Evolutionary conservation across 495 filamentous ascomycete species (phyloP).

Genomic region (Amniculicola lignicola): DNA sequence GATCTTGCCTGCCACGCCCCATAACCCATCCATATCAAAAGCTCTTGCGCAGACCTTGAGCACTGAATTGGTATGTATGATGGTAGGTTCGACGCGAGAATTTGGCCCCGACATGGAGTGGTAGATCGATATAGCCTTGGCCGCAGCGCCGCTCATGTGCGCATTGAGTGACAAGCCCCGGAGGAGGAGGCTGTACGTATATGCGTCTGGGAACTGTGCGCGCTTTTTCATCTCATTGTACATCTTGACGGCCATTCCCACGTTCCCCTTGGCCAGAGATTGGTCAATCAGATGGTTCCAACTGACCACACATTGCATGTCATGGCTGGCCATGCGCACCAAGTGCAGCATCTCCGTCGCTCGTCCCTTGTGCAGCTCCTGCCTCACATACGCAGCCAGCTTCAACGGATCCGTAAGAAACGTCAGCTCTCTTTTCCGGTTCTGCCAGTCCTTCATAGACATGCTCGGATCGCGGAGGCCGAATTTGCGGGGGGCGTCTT

Average conservation of each 20-base stretch:
- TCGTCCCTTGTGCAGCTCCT: slow-evolving; percentile 52
- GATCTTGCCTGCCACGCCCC: slow-evolving; percentile 63
- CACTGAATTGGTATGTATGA: slow-evolving; percentile 82
- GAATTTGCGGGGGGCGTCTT: not conserved
- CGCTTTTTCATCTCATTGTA: slow-evolving; percentile 99
- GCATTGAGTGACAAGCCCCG: slow-evolving; percentile 62
- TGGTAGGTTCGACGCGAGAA: slow-evolving; percentile 59
- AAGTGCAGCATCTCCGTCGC: slow-evolving; percentile 62
- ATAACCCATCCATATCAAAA: slow-evolving; percentile 69
- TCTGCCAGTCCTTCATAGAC: slow-evolving; percentile 15
- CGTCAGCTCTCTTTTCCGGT: slow-evolving; percentile 51
- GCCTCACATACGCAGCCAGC: slow-evolving; percentile 60
- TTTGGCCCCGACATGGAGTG: slow-evolving; percentile 61
- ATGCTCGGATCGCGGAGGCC: slow-evolving; percentile 13
- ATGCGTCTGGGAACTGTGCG: slow-evolving; percentile 64
- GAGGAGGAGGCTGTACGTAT: slow-evolving; percentile 81
- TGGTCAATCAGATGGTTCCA: slow-evolving; percentile 87
- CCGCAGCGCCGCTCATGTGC: slow-evolving; percentile 52
- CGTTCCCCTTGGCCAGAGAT: slow-evolving; percentile 55
- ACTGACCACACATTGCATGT: slow-evolving; percentile 60
- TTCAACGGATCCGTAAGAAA: slow-evolving; percentile 64
- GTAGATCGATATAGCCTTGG: slow-evolving; percentile 67
- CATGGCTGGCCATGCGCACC: slow-evolving; percentile 62
- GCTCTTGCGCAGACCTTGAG: slow-evolving; percentile 72
- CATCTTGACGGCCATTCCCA: slow-evolving; percentile 64